phyloP scores from a whole-genome alignment of 2,329 filamentous ascomycete species.

The Colletotrichum endophyticum region DNA sequence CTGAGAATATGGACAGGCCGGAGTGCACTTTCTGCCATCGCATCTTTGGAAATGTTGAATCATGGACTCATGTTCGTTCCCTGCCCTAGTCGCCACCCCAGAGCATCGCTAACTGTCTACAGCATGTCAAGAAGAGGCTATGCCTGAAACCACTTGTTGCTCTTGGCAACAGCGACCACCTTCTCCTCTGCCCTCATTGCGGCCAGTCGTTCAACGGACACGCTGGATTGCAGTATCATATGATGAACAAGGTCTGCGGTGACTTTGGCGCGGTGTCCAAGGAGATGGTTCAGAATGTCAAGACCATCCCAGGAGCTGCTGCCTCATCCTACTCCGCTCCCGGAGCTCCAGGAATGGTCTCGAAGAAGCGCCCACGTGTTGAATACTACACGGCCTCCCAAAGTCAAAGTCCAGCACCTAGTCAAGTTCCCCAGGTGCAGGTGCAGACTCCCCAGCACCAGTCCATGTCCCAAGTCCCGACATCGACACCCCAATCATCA shows the following conservation, averaged over 20 bases:
- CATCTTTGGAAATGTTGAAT: slow-evolving; percentile 8
- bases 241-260: slow-evolving; percentile 51
- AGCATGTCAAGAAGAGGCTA: slow-evolving; percentile 40
- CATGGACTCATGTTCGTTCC: slow-evolving; percentile 18
- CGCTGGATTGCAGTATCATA: slow-evolving; percentile 50
- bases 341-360: background rate
- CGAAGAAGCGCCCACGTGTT: background rate
- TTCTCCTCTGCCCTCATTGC: slow-evolving; percentile 45
- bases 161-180: slow-evolving; percentile 22
- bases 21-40: slow-evolving; percentile 22
- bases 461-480: background rate
- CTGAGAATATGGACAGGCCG: background rate
- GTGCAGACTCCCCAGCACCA: background rate
- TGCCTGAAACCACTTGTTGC: slow-evolving; percentile 29
- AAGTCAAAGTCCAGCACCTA: background rate
- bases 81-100: background rate
- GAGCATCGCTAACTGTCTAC: background rate
- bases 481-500: background rate
- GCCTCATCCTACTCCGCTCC: background rate
- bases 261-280: slow-evolving; percentile 28
- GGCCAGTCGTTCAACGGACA: slow-evolving; percentile 48
- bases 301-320: background rate
- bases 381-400: background rate
- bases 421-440: background rate
- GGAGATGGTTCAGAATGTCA: background rate